Base-by-base conservation (phyloP, 257 asterid species). In the Galeopsis tetrahit region DNA sequence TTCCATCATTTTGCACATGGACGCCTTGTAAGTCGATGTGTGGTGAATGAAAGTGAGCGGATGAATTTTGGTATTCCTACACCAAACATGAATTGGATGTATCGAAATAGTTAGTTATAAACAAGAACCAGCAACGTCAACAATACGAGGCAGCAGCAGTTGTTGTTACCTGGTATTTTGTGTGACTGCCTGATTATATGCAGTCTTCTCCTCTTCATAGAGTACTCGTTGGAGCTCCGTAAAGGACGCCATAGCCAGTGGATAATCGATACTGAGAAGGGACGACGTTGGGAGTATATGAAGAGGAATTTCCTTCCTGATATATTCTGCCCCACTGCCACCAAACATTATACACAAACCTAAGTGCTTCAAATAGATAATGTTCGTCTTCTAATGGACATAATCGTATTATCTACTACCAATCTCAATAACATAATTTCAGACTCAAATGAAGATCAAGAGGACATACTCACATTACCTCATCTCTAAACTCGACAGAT, bases 1-100 rank as follows among this genome's bases (percentile, higher is more conserved):
- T 73, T 95, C 99, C 58, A 95, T 90, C 88, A 95, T 83, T 82
- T 95, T 95, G 91, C 99, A 95, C 85, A 95, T 80, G 85, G 99
- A 92, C 75, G 98, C 96, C 86, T 90, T 96, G 87, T 88, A 95
- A 2, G 99, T 95, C 51, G 99, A 92, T 32, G 97, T 79, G 76
- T 95, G 98, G 81, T 95, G 99, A 71, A 95, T 79, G 80, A 78
- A 90, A 70, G 94, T 84, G 58, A 95, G 94, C 6, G 98, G 99
- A 66, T 95, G 98, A 70, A 85, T 85, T 81, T 85, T 89, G 56
- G 89, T 91, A 35, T 85, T 85, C 85, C 99, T 21, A 21, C 28
- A 21, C 28, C 28, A 21, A 21, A 21, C 28, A 21, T 21, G 28
- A 21, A 21, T 21, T 21, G 28, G 28, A 21, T 21, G 28, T 21